Conservation (phyloP, 441 rosid genomes). For the Bocquillonia castaneifolia region DNA sequence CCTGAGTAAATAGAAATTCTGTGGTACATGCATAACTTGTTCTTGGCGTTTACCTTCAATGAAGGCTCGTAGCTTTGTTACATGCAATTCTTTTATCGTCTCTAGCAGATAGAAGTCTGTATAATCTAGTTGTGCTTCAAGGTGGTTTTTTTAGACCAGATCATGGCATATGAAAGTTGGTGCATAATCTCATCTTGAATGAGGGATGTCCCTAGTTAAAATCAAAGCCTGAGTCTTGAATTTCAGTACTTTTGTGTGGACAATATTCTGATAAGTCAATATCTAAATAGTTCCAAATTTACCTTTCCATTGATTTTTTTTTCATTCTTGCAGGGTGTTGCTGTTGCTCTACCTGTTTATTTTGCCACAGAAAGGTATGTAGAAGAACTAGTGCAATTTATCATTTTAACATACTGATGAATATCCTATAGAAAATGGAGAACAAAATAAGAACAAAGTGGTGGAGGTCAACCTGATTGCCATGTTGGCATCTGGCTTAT, state of each 20-base stretch:
- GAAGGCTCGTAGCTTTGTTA: neutral
- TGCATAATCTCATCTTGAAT: neutral
- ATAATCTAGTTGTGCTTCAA: neutral
- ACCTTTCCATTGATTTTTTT: constrained; percentile 13
- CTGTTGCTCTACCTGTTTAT: constrained; percentile 94
- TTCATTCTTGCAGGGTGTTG: constrained; percentile 66
- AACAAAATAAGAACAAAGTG: neutral
- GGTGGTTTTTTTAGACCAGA: neutral
- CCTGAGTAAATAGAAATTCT: neutral
- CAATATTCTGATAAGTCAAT: constrained; percentile 10
- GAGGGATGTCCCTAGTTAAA: neutral
- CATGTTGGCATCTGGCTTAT: neutral
- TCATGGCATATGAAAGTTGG: neutral
- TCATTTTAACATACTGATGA: too few species aligned
- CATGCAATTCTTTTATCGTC: neutral
- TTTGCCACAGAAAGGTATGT: constrained; percentile 93
- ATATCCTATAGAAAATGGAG: too few species aligned
- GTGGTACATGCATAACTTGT: neutral
- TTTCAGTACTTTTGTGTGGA: constrained; percentile 2
- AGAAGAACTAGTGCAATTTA: too few species aligned
- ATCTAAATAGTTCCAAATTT: neutral
- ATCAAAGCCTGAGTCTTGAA: neutral
- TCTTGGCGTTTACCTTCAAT: neutral
- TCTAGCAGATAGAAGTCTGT: neutral
- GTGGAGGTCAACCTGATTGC: neutral